Evolutionary conservation across 305 asterid genomes (phyloP).

Genomic region (Solanum hybrid): DNA sequence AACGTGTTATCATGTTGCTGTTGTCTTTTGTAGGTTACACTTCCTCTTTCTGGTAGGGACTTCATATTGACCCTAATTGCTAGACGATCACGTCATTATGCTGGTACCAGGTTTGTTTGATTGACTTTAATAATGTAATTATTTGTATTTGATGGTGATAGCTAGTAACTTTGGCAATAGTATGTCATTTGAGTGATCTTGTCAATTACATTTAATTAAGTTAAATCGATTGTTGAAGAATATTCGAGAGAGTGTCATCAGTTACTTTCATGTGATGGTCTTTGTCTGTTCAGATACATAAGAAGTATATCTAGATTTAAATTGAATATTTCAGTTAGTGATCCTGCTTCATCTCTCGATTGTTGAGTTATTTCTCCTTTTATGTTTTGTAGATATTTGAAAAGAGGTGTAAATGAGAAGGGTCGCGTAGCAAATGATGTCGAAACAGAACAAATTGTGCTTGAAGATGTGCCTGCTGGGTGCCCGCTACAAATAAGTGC

Average conservation of each 20-base stretch:
- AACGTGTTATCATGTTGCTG: not conserved
- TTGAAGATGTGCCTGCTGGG: constrained; percentile 54
- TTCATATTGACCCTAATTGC: constrained; percentile 70
- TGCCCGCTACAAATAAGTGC: constrained; percentile 53
- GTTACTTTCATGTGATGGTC: not conserved
- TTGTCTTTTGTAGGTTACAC: constrained; percentile 42
- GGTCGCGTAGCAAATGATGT: constrained; percentile 97
- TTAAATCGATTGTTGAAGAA: not conserved
- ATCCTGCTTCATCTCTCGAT: not conserved
- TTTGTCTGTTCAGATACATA: not conserved
- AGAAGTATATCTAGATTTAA: not conserved
- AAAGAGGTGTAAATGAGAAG: constrained; percentile 87
- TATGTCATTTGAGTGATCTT: not conserved
- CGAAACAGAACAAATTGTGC: constrained; percentile 91
- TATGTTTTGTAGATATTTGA: constrained; percentile 44
- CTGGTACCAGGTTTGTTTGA: constrained; percentile 77
- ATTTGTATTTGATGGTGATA: not conserved
- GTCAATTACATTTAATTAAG: not conserved
- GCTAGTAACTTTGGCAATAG: not conserved
- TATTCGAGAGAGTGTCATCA: not conserved
- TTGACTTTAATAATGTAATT: not conserved
- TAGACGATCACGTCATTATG: constrained; percentile 92
- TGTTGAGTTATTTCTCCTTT: constrained; percentile 3
- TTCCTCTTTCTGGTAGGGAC: constrained; percentile 47
- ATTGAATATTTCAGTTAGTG: not conserved